Base-by-base conservation (phyloP, 495 filamentous ascomycete species). In the Jackrogersella minutella region DNA sequence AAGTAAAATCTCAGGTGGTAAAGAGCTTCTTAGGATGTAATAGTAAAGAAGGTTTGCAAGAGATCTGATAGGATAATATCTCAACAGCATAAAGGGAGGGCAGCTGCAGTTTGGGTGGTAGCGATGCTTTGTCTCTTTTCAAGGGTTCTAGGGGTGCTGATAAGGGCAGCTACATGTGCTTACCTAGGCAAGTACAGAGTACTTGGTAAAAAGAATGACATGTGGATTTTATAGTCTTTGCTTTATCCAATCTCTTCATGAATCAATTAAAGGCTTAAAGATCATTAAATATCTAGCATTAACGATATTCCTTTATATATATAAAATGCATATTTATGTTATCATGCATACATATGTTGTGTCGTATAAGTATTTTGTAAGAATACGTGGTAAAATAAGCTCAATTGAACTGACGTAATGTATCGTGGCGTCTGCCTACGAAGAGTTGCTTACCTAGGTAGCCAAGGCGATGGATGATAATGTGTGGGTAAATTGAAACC, bases 41-140 rank as follows among this genome's bases (percentile, higher is more conserved):
- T 41, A 17, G 39, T 16, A 8, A 0, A 3, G 39, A 51, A 14
- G 52, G 26, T 16, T 51, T 49, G 33, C 22, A 52, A 26, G 37
- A 41, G 52, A 57, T 51, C 33, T 64, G 52, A 64, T 47, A 43
- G 61, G 52, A 28, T 22, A 31, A 16, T 51, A 16, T 14, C n/a
- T 51, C 21, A 33, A 34, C 16, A 51, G 14, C 17, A 16, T 24
- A 52, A n/a, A 22, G 19, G 30, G 30, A 52, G 16, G 49, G 49
- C 34, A 44, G 43, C 43, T 59, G 56, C 56, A 50, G 28, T 26
- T 26, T 39, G 19, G 56, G 56, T 50, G 22, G 56, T 59, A 59
- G 28, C 5, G 43, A 52, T 19, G 17, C 30, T 10, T 10, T 4
- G 11, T 33, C 49, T 36, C 13, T 52, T 17, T 34, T n/a, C n/a